These are phyloP conservation scores for Graphilbum fragrans DNA, from an alignment of 2,329 filamentous ascomycete genomes.

Conservation along the genomic window DNA sequence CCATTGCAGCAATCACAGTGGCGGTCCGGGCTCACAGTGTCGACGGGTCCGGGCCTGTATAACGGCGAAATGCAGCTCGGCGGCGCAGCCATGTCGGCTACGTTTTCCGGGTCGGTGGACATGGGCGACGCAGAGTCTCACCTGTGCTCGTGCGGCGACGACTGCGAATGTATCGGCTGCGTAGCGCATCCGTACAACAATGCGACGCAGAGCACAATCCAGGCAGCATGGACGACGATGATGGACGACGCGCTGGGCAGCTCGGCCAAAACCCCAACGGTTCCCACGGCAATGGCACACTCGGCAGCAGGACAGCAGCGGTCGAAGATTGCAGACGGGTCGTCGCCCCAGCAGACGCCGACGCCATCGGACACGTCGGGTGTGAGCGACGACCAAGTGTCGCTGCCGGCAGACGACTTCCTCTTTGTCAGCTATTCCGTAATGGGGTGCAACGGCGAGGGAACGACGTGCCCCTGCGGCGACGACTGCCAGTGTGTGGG, in stretches of 20 bases:
- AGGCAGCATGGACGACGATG: slow-evolving; percentile 9
- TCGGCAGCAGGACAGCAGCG: not conserved
- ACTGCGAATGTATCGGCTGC: slow-evolving; percentile 14
- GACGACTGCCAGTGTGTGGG: slow-evolving; percentile 55
- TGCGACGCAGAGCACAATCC: slow-evolving; percentile 10
- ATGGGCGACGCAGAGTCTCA: slow-evolving; percentile 4
- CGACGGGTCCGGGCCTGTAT: not conserved
- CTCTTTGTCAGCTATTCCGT: slow-evolving; percentile 36
- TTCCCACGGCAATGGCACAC: not conserved
- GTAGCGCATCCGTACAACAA: slow-evolving; percentile 13
- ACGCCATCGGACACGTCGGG: slow-evolving; percentile 36
- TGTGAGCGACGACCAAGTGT: slow-evolving; percentile 35
- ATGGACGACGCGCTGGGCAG: slow-evolving; percentile 6
- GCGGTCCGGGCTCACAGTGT: slow-evolving; percentile 6
- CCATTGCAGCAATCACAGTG: slow-evolving; percentile 12
- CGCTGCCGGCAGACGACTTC: slow-evolving; percentile 38
- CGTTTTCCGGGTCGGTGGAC: not conserved
- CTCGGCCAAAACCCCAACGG: not conserved
- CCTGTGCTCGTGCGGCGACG: slow-evolving; percentile 13
- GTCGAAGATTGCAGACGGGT: slow-evolving; percentile 3
- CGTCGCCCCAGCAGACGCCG: slow-evolving; percentile 25
- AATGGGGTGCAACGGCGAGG: slow-evolving; percentile 12
- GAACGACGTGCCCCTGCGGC: slow-evolving; percentile 44
- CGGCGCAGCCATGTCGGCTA: not conserved
- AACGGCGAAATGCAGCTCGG: not conserved